A percentile compares a stretch with the other conserved stretches of the same genome.
Conservation (phyloP, 352 stramenopile genomes). For the Phytophthora capsici region DNA sequence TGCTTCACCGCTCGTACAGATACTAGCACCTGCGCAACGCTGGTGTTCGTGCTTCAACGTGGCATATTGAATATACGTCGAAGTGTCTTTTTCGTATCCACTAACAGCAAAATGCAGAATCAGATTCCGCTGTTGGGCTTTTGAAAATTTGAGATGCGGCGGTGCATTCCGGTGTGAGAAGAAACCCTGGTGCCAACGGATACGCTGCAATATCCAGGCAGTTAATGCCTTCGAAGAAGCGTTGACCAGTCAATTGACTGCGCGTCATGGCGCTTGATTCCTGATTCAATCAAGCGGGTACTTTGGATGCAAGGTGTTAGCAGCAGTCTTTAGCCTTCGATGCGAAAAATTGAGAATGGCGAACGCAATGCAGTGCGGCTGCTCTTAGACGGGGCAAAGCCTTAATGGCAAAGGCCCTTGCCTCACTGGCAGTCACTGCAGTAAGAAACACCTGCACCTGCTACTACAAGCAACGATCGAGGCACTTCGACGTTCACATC, state of each 20-base stretch:
- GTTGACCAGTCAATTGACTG: neutral
- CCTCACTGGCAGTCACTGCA: too few relatives aligned
- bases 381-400: slow-evolving; percentile 9
- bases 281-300: slow-evolving; percentile 4
- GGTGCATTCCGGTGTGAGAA: slow-evolving; percentile 7
- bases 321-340: neutral
- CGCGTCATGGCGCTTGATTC: neutral
- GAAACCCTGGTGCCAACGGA: too few relatives aligned
- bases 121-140: slow-evolving; percentile 18
- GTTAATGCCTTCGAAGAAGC: neutral
- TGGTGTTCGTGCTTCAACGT: slow-evolving; percentile 12
- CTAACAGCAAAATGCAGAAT: slow-evolving; percentile 10
- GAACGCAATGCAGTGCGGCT: slow-evolving; percentile 15
- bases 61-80: slow-evolving; percentile 1
- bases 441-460: too few relatives aligned
- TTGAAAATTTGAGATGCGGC: slow-evolving; percentile 5
- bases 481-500: neutral
- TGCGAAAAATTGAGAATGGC: slow-evolving; percentile 25
- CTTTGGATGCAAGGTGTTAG: neutral
- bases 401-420: too few relatives aligned
- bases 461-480: too few relatives aligned
- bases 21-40: too few relatives aligned
- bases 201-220: neutral
- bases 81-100: slow-evolving; percentile 13
- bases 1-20: neutral